Percentiles rank a stretch among this genome's conserved stretches.
phyloP scores from a whole-genome alignment of 1,139 yeast species.

The Sugiyamaella paludigena region DNA sequence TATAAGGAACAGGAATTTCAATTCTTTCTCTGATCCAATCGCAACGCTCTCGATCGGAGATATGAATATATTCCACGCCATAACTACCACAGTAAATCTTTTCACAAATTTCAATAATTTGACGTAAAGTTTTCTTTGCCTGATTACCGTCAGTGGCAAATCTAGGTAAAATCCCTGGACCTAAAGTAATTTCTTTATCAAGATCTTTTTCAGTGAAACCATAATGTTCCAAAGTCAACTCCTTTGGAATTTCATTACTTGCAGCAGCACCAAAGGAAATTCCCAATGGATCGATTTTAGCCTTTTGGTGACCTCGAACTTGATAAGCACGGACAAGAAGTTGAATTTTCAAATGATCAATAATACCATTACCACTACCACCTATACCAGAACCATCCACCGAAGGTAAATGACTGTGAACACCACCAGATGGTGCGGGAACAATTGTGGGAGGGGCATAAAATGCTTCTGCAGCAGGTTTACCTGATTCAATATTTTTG shows the following conservation, averaged over 20 bases:
- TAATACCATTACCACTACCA: constrained; percentile 52
- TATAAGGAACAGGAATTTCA: constrained; percentile 86
- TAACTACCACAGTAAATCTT: constrained; percentile 80
- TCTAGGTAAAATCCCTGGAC: constrained; percentile 96
- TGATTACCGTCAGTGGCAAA: constrained; percentile 64
- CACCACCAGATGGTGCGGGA: constrained; percentile 70
- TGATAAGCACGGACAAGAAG: constrained; percentile 96
- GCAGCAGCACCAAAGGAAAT: constrained; percentile 69
- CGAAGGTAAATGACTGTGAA: constrained; percentile 38
- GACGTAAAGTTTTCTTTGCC: constrained; percentile 63
- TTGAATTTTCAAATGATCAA: constrained; percentile 92
- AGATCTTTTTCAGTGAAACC: constrained; percentile 86
- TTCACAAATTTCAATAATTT: constrained; percentile 77
- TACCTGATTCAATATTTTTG: constrained; percentile 75
- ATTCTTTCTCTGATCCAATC: constrained; percentile 98
- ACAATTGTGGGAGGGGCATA: constrained; percentile 87
- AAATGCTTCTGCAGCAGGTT: constrained; percentile 71
- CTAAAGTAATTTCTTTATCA: constrained; percentile 79
- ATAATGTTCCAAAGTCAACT: constrained; percentile 86
- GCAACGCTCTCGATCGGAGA: constrained; percentile 92
- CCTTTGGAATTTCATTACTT: constrained; percentile 64
- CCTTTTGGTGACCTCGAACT: constrained; percentile 96
- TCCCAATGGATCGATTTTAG: constrained; percentile 90
- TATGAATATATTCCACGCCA: constrained; percentile 95
- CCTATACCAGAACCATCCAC: constrained; percentile 41